Base-by-base conservation (phyloP, 192 early-diverging fungal species). In the Mortierella hygrophila region DNA sequence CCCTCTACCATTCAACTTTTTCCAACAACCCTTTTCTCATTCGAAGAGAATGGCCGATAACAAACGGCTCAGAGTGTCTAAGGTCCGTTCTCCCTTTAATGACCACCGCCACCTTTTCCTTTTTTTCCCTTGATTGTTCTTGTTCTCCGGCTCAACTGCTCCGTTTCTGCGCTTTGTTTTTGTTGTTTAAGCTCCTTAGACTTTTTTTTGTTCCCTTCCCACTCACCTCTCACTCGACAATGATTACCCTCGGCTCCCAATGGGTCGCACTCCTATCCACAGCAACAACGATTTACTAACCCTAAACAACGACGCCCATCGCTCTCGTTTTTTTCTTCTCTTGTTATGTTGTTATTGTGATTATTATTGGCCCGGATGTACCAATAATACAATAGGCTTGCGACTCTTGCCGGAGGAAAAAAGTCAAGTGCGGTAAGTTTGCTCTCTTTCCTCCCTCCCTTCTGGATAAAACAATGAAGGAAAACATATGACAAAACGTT, bases 361-460 rank as follows among this genome's bases (percentile, higher is more conserved):
- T 60, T 65, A 32, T 65, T 65, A 29, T 65, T 32, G 60, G 16
- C 49, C 49, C 49, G 29, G 29, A 65, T 65, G 29, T 32, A 65
- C 60, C 47, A 29, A 16, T 35, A 35, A 35, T 35, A 35, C 35
- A 35, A 35, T 57, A 85, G 82, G 82, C 82, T 9, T 85, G 82
- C 68, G 82, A 85, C 54, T 85, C 82, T n/a, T 85, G 82, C 69
- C 77, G 82, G 63, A 40, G 82, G n/a, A 85, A 85, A 68, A 85
- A 85, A 79, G 82, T 85, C 82, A 85, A 85, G 82, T 85, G 82
- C 74, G 82, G 82, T 85, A 79, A 68, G 78, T 38, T 6, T 21
- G 38, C 49, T 52, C 49, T 52, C 20, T 21, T 52, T 40, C 38
- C 38, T 40, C 38, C 38, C 49, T 52, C 18, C 18, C 18, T 52